A percentile compares a stretch with the other conserved stretches of the same genome.
Conservation (phyloP, 371 early-diverging fungal species). For the Mucor lusitanicus region DNA sequence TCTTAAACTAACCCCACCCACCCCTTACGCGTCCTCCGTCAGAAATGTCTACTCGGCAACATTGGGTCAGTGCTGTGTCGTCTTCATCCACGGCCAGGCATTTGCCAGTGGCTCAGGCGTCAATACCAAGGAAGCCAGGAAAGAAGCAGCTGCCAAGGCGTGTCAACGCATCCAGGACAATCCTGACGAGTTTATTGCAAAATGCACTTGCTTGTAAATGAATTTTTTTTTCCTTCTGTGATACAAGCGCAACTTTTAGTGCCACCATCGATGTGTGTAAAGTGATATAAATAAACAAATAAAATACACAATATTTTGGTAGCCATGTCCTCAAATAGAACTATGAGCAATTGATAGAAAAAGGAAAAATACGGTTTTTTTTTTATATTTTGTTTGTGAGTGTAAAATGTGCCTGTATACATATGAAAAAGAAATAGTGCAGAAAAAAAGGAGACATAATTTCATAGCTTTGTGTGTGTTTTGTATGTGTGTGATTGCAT, state of each 20-base stretch:
- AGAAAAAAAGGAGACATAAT: not conserved
- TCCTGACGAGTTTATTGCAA: slow-evolving; percentile 18
- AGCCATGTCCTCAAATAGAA: not conserved
- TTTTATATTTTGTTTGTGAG: not conserved
- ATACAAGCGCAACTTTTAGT: not conserved
- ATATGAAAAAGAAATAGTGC: not conserved
- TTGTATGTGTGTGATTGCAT: not conserved
- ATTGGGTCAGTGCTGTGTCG: slow-evolving; percentile 33
- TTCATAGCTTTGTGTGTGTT: not conserved
- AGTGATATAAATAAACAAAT: not conserved
- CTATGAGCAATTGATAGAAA: not conserved
- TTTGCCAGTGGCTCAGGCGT: slow-evolving; percentile 36
- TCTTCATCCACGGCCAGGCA: slow-evolving; percentile 43
- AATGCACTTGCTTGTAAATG: not conserved
- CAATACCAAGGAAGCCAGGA: slow-evolving; percentile 43
- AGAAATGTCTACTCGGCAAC: slow-evolving; percentile 25
- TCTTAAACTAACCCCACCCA: not conserved
- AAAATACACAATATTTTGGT: not conserved
- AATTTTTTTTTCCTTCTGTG: not conserved
- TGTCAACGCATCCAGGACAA: slow-evolving; percentile 27
- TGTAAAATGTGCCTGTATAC: not conserved
- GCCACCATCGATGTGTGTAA: not conserved
- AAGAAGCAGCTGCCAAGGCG: slow-evolving; percentile 41
- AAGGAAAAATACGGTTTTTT: slow-evolving; percentile 5
- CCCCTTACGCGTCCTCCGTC: not conserved